Conservation (phyloP, 169 alveolate species). For the Cryptosporidium baileyi region DNA sequence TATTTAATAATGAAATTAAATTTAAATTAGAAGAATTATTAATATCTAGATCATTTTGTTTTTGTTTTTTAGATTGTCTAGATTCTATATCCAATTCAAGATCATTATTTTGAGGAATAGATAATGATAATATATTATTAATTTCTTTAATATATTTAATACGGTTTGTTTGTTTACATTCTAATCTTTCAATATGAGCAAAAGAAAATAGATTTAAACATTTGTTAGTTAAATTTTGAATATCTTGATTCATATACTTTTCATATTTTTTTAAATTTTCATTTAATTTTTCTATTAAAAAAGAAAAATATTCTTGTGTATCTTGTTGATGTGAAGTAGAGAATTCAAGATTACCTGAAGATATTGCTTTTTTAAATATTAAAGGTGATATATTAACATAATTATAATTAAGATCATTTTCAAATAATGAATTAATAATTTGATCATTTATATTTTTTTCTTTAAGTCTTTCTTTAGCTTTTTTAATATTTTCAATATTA, state of each 20-base stretch:
- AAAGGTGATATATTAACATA: slow-evolving; percentile 6
- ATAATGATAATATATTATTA: slow-evolving; percentile 3
- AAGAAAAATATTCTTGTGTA: slow-evolving; percentile 74
- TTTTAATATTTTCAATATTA: background rate
- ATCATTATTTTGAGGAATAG: background rate
- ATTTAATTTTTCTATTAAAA: slow-evolving; percentile 1
- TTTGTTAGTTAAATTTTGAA: background rate
- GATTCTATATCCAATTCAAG: background rate
- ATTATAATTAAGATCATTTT: background rate
- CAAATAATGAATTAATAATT: slow-evolving; percentile 19
- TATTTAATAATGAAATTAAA: background rate
- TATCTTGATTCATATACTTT: background rate
- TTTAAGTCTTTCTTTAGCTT: background rate
- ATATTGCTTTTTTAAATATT: background rate
- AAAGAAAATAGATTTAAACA: background rate
- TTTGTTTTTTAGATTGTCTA: slow-evolving; percentile 15
- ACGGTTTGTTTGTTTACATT: slow-evolving; percentile 29
- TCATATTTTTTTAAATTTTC: background rate
- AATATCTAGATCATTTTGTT: background rate
- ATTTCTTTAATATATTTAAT: background rate
- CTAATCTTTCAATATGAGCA: slow-evolving; percentile 30
- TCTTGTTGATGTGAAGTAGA: slow-evolving; percentile 79
- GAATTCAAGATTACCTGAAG: slow-evolving; percentile 74
- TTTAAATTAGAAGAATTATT: background rate
- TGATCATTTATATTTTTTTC: background rate